Conservation (phyloP, 2,329 filamentous ascomycete species). For the Drechslerella stenobrocha region DNA sequence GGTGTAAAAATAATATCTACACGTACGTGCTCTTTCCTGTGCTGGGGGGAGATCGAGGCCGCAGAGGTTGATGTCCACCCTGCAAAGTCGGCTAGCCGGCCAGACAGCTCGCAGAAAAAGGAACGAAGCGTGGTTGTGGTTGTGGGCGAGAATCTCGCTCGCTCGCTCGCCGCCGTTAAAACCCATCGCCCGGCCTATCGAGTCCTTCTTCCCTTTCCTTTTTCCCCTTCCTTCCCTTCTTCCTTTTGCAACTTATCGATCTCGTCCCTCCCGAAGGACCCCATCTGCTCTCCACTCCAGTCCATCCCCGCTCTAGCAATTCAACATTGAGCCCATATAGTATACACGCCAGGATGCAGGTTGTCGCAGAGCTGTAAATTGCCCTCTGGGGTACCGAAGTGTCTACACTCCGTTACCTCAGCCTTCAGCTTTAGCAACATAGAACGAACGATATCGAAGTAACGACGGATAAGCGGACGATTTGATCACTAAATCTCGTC, state of each 20-base stretch:
- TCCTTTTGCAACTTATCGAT: slow-evolving; percentile 46
- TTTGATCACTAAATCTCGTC: slow-evolving; percentile 47
- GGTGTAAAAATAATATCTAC: too few relatives aligned
- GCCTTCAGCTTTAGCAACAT: slow-evolving; percentile 50
- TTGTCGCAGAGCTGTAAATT: slow-evolving; percentile 50
- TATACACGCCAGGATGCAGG: slow-evolving; percentile 45
- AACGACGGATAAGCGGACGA: slow-evolving; percentile 48
- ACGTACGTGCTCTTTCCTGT: too few relatives aligned
- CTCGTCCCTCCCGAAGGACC: slow-evolving; percentile 45
- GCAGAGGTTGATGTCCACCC: slow-evolving; percentile 38
- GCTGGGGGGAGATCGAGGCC: slow-evolving; percentile 5
- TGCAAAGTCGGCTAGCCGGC: background rate
- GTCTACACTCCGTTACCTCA: slow-evolving; percentile 44
- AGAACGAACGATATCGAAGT: slow-evolving; percentile 49
- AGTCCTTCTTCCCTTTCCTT: slow-evolving; percentile 19
- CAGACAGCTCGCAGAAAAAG: background rate
- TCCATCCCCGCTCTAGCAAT: slow-evolving; percentile 21
- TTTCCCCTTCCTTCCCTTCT: slow-evolving; percentile 10
- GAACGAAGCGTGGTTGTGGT: too few relatives aligned
- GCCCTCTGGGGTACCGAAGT: slow-evolving; percentile 48
- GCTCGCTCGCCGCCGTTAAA: too few relatives aligned
- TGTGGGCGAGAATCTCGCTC: too few relatives aligned
- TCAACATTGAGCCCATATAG: slow-evolving; percentile 47
- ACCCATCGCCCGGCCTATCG: slow-evolving; percentile 32
- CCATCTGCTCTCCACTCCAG: slow-evolving; percentile 28